phyloP scores from a whole-genome alignment of 495 filamentous ascomycete genomes.

The Thozetella sp. region DNA sequence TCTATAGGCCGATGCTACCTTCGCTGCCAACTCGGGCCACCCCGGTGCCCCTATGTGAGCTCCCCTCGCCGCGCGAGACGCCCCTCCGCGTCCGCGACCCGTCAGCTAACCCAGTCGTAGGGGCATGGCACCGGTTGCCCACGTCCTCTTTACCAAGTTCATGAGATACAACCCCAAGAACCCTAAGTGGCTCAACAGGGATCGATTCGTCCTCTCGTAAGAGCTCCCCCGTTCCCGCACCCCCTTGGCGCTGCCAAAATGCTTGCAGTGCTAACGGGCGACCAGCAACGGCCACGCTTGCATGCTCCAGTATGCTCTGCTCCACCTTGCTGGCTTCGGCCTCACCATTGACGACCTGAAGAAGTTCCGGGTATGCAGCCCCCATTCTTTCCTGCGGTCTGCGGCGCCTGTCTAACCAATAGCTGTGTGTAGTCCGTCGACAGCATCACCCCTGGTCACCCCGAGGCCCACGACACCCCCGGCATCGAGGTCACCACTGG shows the following conservation, averaged over 20 bases:
- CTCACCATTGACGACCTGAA: constrained; percentile 89
- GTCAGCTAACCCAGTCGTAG: constrained; percentile 27
- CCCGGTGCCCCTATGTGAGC: constrained; percentile 91
- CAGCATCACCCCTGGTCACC: constrained; percentile 96
- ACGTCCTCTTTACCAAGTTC: constrained; percentile 98
- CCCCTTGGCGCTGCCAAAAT: not conserved
- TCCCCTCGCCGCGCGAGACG: constrained; percentile 10
- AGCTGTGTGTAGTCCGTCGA: constrained; percentile 63
- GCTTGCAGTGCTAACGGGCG: not conserved
- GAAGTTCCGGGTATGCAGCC: constrained; percentile 80
- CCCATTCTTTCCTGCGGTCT: not conserved
- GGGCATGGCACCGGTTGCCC: constrained; percentile 97
- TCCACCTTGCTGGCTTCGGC: constrained; percentile 93
- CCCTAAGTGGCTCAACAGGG: constrained; percentile 93
- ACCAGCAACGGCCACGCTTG: constrained; percentile 95
- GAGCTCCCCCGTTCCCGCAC: constrained; percentile 39
- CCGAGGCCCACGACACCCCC: constrained; percentile 93
- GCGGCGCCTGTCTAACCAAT: constrained; percentile 10
- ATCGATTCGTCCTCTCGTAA: constrained; percentile 99
- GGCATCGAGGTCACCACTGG: constrained; percentile 98
- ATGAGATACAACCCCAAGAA: constrained; percentile 99
- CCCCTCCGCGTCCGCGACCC: constrained; percentile 4
- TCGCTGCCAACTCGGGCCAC: constrained; percentile 94
- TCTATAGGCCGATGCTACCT: constrained; percentile 91
- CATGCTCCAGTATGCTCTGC: constrained; percentile 98